These are phyloP conservation scores for Lentinula edodes DNA, from an alignment of 768 basidiomycete species.

Conservation along the genomic window DNA sequence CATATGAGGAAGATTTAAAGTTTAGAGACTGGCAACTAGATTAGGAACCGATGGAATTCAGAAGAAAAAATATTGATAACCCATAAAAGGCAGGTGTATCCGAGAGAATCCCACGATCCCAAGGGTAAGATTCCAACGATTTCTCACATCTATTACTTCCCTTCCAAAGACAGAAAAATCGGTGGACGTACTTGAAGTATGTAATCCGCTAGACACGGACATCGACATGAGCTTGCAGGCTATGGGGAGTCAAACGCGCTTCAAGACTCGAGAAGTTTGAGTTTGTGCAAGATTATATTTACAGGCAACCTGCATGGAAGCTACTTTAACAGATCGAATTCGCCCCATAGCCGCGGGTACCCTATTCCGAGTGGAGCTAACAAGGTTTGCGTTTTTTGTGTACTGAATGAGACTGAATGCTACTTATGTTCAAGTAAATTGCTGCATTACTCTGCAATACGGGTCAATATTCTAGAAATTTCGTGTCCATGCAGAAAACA, in stretches of 20 bases:
- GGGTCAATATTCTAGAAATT: background rate
- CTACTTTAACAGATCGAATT: background rate
- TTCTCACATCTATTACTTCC: background rate
- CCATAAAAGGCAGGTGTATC: background rate
- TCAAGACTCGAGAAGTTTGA: background rate
- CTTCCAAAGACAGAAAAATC: background rate
- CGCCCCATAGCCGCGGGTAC: background rate
- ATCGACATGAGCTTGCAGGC: background rate
- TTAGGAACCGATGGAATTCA: background rate
- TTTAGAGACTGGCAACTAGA: slow-evolving; percentile 2
- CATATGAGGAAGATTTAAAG: background rate
- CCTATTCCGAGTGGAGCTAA: background rate
- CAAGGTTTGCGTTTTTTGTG: background rate
- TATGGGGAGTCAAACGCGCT: background rate
- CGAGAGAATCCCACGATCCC: background rate
- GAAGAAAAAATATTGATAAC: background rate
- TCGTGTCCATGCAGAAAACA: background rate
- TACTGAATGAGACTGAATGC: too few species aligned
- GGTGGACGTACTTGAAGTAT: background rate
- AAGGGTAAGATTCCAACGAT: background rate
- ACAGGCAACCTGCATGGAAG: background rate
- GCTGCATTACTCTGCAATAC: background rate
- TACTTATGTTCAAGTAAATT: background rate
- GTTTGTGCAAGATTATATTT: background rate
- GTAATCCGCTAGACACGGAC: background rate